Percentiles rank a stretch among this genome's conserved stretches.
Evolutionary conservation across 306 rosid species (phyloP).

Genomic region (Biancaea sappan): DNA sequence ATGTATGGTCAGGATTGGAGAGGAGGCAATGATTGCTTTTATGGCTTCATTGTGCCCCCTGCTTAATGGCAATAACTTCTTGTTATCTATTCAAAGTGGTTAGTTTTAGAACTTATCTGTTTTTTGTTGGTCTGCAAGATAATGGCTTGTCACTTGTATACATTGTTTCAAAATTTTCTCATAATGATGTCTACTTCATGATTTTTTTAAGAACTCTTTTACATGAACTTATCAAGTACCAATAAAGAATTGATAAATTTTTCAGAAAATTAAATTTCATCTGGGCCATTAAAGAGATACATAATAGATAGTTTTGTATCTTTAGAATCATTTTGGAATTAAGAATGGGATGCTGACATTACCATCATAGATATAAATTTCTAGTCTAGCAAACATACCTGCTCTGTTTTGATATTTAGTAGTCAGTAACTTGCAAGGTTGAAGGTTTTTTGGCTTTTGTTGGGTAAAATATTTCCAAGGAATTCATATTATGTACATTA

Average conservation of each 20-base stretch:
- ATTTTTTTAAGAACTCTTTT: slow-evolving; percentile 16
- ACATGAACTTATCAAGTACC: neutral
- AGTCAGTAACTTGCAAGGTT: slow-evolving; percentile 5
- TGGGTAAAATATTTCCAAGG: neutral
- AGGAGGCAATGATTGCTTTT: slow-evolving; percentile 8
- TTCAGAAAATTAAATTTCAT: slow-evolving; percentile 3
- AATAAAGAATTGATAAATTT: slow-evolving; percentile 16
- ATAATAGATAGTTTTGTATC: slow-evolving; percentile 10
- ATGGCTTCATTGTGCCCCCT: slow-evolving; percentile 10
- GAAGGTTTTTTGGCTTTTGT: neutral
- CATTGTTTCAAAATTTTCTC: slow-evolving; percentile 29
- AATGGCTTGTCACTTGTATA: slow-evolving; percentile 19
- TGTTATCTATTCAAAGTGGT: slow-evolving; percentile 10
- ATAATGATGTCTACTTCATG: slow-evolving; percentile 1
- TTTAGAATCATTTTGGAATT: neutral
- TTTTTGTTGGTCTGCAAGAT: slow-evolving; percentile 8
- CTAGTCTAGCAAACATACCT: slow-evolving; percentile 5
- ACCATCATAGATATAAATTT: slow-evolving; percentile 2
- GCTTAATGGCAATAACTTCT: slow-evolving; percentile 4
- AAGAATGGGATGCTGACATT: slow-evolving; percentile 20
- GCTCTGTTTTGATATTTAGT: slow-evolving; percentile 20
- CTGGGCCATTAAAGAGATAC: slow-evolving; percentile 3
- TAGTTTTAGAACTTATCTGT: slow-evolving; percentile 22
- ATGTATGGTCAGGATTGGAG: slow-evolving; percentile 27
- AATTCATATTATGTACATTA: slow-evolving; percentile 5